Conservation (phyloP, 2,329 filamentous ascomycete species). For the Hypoxylon rubiginosum region DNA sequence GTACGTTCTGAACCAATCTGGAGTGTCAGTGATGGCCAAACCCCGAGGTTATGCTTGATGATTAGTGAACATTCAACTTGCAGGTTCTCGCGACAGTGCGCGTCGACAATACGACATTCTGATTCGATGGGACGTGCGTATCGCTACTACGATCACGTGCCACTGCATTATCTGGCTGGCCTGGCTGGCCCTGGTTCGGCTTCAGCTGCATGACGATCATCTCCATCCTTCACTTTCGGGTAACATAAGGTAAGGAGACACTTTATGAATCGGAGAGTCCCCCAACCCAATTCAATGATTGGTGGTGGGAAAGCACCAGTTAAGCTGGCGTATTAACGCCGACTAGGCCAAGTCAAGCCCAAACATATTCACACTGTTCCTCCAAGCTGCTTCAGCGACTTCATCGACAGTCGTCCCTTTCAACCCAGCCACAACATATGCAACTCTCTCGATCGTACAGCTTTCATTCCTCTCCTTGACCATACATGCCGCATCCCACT, state of each 20-base stretch:
- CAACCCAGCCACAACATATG: slow-evolving; percentile 62
- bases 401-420: slow-evolving; percentile 59
- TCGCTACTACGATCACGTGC: slow-evolving; percentile 14
- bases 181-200: not conserved
- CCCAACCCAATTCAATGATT: no score
- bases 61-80: slow-evolving; percentile 39
- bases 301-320: not conserved
- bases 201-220: slow-evolving; percentile 1
- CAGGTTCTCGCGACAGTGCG: slow-evolving; percentile 14
- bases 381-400: slow-evolving; percentile 57
- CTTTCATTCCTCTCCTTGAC: slow-evolving; percentile 67
- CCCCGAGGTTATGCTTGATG: slow-evolving; percentile 27
- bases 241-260: not conserved
- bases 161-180: slow-evolving; percentile 4
- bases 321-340: not conserved
- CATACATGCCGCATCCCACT: slow-evolving; percentile 61
- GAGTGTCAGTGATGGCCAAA: slow-evolving; percentile 10
- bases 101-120: slow-evolving; percentile 7
- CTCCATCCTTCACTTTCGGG: not conserved
- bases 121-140: slow-evolving; percentile 22
- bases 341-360: slow-evolving; percentile 5
- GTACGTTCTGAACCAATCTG: not conserved
- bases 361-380: slow-evolving; percentile 53
- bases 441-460: slow-evolving; percentile 62
- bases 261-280: no score